Evolutionary conservation across 352 stramenopile genomes (phyloP), one percentile per base, ranked within the genome.

Genomic region (Pythium sp.): DNA sequence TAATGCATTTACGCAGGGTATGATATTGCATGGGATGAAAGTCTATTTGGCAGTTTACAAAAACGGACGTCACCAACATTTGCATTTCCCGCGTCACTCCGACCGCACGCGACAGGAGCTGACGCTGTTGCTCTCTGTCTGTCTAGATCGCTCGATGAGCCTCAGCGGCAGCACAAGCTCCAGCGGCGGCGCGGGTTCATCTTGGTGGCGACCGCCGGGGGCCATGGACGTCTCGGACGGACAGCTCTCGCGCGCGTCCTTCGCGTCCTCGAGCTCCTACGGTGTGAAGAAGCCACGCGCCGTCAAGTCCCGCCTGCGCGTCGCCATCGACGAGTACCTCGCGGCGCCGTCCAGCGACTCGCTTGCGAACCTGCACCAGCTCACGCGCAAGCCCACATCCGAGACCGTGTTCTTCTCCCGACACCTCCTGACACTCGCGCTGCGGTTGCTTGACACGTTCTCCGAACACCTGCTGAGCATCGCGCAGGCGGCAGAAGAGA

Each of bases 371-470:
- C 69, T 93, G 58, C 82, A 87, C 66, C 68, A 72, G 62, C 62
- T 80, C 51, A 79, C 76, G 34, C 80, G 75, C 24, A 84, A 80
- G 65, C 41, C 74, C 9, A 81, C 73, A 0, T 64, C 67, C 58
- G 70, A 83, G 59, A 77, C 70, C 49, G 46, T 71, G 55, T 79
- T 81, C 34, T 91, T 91, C 62, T 61, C 81, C 43, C 49, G 62
- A 49, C 81, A 81, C 62, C 76, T 89, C 62, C 68, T 72, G 34
- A 22, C 75, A 53, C 64, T 89, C 2, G 76, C 71, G 62, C 71
- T 91, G 12, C 80, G 80, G 53, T 58, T 91, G n/a, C 71, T 93
- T 5, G 81, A 91, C 60, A 77, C 78, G 24, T 54, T 93, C 2
- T 80, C 85, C 1, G 80, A 87, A 51, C 81, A 89, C 70, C 41